phyloP scores from a whole-genome alignment of 2,329 filamentous ascomycete genomes.

The Colletotrichum agaves region DNA sequence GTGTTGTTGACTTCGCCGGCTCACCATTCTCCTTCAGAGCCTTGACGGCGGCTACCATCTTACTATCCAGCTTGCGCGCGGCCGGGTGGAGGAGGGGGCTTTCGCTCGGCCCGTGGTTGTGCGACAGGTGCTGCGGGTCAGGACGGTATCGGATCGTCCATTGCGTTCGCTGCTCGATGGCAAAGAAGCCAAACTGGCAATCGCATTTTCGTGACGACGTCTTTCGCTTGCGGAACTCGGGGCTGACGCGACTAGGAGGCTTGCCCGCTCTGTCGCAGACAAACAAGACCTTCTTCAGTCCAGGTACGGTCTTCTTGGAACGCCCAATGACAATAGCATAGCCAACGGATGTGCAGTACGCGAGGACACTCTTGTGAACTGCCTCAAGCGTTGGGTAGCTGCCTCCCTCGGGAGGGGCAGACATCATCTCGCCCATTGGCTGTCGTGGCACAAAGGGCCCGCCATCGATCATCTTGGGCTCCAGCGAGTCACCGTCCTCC shows the following conservation, averaged over 20 bases:
- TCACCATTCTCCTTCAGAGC: conserved; percentile 73
- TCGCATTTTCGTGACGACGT: conserved; percentile 77
- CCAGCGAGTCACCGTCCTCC: conserved; percentile 58
- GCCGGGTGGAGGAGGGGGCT: conserved; percentile 74
- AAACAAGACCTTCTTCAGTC: conserved; percentile 74
- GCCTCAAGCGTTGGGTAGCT: conserved; percentile 73
- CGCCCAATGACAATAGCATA: conserved; percentile 76
- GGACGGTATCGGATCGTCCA: conserved; percentile 75
- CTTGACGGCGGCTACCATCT: conserved; percentile 75
- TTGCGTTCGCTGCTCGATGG: conserved; percentile 73
- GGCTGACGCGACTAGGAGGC: conserved; percentile 69
- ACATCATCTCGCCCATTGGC: conserved; percentile 70
- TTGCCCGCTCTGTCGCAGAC: conserved; percentile 75
- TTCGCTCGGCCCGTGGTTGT: conserved; percentile 75
- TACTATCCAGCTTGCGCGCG: conserved; percentile 72
- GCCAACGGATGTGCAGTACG: conserved; percentile 74
- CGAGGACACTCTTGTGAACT: conserved; percentile 71
- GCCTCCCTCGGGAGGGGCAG: conserved; percentile 70
- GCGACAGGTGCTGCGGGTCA: conserved; percentile 65
- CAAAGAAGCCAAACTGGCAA: conserved; percentile 76
- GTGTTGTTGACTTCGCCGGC: conserved; percentile 40
- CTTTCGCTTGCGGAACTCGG: conserved; percentile 72
- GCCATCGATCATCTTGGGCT: conserved; percentile 60
- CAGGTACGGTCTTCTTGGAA: conserved; percentile 75
- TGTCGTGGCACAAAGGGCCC: conserved; percentile 62